A percentile compares a stretch with the other conserved stretches of the same genome.
Conservation (phyloP, 2,329 filamentous ascomycete species). For the Nakataea oryzae region DNA sequence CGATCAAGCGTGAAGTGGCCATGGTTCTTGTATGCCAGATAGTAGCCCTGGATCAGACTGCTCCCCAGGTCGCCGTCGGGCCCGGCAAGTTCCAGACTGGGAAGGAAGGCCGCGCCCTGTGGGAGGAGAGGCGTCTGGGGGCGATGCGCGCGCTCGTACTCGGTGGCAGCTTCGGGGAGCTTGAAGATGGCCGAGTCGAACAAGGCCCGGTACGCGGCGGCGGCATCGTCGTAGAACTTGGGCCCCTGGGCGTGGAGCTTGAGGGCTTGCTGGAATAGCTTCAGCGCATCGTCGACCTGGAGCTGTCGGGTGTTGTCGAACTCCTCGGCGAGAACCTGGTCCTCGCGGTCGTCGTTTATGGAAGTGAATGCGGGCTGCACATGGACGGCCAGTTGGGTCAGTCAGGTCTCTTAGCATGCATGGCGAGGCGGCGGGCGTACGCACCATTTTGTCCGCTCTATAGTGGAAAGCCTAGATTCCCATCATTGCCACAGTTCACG, state of each 20-base stretch:
- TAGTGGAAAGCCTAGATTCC: not conserved
- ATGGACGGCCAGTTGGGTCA: not conserved
- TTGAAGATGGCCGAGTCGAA: conserved; percentile 91
- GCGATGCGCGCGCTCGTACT: conserved; percentile 63
- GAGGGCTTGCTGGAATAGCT: conserved; percentile 83
- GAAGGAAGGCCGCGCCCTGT: conserved; percentile 34
- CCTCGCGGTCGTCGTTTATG: conserved; percentile 89
- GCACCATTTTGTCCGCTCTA: not conserved
- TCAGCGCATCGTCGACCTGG: conserved; percentile 87
- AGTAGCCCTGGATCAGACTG: conserved; percentile 79
- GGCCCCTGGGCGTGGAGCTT: conserved; percentile 87
- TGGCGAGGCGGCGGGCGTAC: not conserved
- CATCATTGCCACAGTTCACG: not conserved
- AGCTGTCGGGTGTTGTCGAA: conserved; percentile 84
- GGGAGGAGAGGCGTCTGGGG: conserved; percentile 38
- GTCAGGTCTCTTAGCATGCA: not conserved
- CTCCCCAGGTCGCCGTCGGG: conserved; percentile 65
- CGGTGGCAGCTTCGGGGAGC: conserved; percentile 77
- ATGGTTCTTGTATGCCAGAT: conserved; percentile 90
- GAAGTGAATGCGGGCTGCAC: conserved; percentile 62
- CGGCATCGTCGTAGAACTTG: conserved; percentile 62
- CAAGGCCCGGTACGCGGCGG: conserved; percentile 70
- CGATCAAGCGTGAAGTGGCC: conserved; percentile 83
- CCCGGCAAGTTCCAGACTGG: conserved; percentile 43
- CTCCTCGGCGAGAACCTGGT: conserved; percentile 71